phyloP scores from a whole-genome alignment of 1,139 yeast species.

The Saccharomyces uvarum region DNA sequence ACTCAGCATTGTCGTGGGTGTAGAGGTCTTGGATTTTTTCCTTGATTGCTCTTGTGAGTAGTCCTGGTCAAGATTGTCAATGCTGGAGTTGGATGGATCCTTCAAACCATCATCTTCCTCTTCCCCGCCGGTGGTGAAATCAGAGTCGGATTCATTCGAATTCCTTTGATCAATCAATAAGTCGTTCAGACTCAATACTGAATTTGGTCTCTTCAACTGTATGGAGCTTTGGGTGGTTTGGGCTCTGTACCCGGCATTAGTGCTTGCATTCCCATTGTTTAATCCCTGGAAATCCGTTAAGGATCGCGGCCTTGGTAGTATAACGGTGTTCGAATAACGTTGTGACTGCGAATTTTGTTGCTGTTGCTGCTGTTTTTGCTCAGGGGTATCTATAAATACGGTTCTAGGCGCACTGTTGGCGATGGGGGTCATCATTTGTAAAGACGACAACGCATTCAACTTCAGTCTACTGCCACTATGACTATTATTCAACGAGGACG shows the following conservation, averaged over 20 bases:
- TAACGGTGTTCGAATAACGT: neutral
- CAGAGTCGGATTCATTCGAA: constrained; percentile 33
- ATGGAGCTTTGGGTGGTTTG: constrained; percentile 5
- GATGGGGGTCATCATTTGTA: constrained; percentile 37
- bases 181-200: constrained; percentile 22
- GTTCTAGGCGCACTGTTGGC: constrained; percentile 4
- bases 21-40: constrained; percentile 21
- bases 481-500: constrained; percentile 8
- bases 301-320: constrained; percentile 24
- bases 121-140: constrained; percentile 17
- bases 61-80: constrained; percentile 10
- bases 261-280: constrained; percentile 2
- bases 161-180: constrained; percentile 30
- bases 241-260: constrained; percentile 1
- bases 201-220: constrained; percentile 20
- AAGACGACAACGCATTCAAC: constrained; percentile 32
- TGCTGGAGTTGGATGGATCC: constrained; percentile 10
- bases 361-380: constrained; percentile 1
- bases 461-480: constrained; percentile 18
- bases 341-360: constrained; percentile 4
- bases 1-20: constrained; percentile 21
- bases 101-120: constrained; percentile 11
- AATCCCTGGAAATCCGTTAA: constrained; percentile 17
- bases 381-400: constrained; percentile 1
- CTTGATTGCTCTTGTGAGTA: constrained; percentile 15